Evolutionary conservation across 495 filamentous ascomycete genomes (phyloP).

Genomic region (Aspergillus olivimuriae): DNA sequence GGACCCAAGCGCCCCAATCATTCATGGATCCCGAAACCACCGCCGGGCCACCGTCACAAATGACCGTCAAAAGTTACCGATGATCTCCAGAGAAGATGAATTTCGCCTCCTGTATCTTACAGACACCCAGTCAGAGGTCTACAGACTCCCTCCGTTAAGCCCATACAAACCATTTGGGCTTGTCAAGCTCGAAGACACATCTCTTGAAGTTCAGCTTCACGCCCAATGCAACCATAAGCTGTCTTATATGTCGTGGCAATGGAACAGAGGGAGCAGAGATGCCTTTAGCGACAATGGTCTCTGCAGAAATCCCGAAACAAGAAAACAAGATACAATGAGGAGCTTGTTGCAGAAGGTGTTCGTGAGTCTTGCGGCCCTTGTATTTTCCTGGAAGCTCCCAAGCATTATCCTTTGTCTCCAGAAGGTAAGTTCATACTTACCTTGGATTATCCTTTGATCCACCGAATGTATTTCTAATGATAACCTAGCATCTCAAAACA

Average conservation of each 20-base stretch:
- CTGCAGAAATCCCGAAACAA: too few relatives aligned
- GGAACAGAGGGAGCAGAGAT: too few relatives aligned
- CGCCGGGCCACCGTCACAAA: background rate
- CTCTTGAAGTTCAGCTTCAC: conserved; percentile 4
- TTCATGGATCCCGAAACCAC: conserved; percentile 4
- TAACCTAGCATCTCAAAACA: too few relatives aligned
- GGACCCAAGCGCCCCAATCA: conserved; percentile 1
- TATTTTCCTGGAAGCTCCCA: too few relatives aligned
- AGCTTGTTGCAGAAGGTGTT: too few relatives aligned
- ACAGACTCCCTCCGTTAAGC: conserved; percentile 1
- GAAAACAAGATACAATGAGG: too few relatives aligned
- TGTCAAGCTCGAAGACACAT: conserved; percentile 2
- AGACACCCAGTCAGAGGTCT: background rate
- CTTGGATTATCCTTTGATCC: too few relatives aligned
- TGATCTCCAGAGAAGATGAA: conserved; percentile 2
- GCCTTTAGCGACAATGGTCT: too few relatives aligned
- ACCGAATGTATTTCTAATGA: too few relatives aligned
- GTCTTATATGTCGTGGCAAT: conserved; percentile 5
- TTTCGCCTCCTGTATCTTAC: conserved; percentile 4
- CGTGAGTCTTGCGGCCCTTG: too few relatives aligned
- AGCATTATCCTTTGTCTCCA: too few relatives aligned
- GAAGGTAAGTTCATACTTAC: too few relatives aligned
- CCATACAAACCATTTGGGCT: conserved; percentile 4
- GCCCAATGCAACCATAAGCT: conserved; percentile 3
- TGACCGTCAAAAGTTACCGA: background rate